Evolutionary conservation across 805 yeast species (phyloP).

Genomic region (Saccharomycopsis selenospora): DNA sequence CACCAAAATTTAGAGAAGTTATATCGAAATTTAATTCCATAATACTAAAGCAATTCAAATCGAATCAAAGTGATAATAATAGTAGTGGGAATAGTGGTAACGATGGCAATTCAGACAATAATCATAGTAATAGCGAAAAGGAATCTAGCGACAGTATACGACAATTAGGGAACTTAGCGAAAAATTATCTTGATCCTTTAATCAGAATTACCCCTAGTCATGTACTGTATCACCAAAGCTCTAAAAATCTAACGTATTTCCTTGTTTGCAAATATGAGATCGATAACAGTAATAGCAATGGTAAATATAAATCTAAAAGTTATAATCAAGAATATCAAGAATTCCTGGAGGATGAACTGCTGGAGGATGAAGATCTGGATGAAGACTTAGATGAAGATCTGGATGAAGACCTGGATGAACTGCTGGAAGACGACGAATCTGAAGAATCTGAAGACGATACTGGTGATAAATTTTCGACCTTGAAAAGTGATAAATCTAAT

Average conservation of each 20-base stretch:
- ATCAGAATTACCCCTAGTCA: constrained; percentile 5
- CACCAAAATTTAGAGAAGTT: constrained; percentile 29
- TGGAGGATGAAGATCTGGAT: constrained; percentile 8
- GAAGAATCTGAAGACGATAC: constrained; percentile 3
- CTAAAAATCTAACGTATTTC: constrained; percentile 11
- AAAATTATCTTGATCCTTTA: constrained; percentile 2
- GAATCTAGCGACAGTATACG: too few species aligned
- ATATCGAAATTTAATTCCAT: constrained; percentile 21
- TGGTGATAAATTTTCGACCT: constrained; percentile 9
- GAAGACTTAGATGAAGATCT: constrained; percentile 18
- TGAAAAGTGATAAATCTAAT: constrained; percentile 26
- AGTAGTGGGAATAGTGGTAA: constrained; percentile 19
- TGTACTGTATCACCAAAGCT: constrained; percentile 10
- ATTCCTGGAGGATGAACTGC: neutral
- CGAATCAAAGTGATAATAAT: neutral
- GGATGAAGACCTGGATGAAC: constrained; percentile 20
- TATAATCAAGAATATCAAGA: constrained; percentile 7
- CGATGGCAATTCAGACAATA: constrained; percentile 19
- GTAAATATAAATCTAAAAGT: constrained; percentile 20
- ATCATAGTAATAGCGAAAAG: constrained; percentile 21
- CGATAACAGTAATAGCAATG: constrained; percentile 9
- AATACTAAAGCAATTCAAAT: constrained; percentile 22
- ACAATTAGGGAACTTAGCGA: constrained; percentile 18
- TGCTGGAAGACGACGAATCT: constrained; percentile 13
- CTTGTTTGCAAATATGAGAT: constrained; percentile 7